A percentile compares a stretch with the other conserved stretches of the same genome.
Conservation (phyloP, 2,329 filamentous ascomycete species). For the Zelopaecilomyces penicillatus region DNA sequence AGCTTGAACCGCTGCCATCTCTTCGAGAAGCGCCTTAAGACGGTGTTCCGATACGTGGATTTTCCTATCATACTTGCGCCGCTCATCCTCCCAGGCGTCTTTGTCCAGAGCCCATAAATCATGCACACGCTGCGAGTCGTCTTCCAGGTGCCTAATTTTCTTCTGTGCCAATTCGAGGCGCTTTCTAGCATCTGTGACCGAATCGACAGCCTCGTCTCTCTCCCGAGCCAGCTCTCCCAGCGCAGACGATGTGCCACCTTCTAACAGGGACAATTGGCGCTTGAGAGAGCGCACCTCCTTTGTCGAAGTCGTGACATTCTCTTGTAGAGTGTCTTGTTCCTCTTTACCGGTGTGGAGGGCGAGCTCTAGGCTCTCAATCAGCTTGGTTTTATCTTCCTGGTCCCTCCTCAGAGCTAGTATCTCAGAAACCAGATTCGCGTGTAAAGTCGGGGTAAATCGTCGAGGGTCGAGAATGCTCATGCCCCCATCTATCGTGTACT, state of each 20-base stretch:
- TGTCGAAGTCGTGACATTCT: constrained; percentile 50
- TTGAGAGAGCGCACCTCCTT: constrained; percentile 77
- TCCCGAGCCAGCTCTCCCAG: constrained; percentile 77
- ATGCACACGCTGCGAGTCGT: constrained; percentile 71
- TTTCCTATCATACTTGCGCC: constrained; percentile 71
- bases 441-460: constrained; percentile 87
- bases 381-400: constrained; percentile 77
- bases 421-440: constrained; percentile 90
- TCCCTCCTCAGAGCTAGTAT: constrained; percentile 82
- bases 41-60: constrained; percentile 85
- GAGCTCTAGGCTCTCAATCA: constrained; percentile 78
- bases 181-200: constrained; percentile 61
- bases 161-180: constrained; percentile 73
- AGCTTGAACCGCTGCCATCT: constrained; percentile 65
- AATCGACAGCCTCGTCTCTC: constrained; percentile 73
- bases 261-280: constrained; percentile 75
- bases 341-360: constrained; percentile 61
- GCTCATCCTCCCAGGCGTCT: constrained; percentile 76
- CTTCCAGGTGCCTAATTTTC: constrained; percentile 69
- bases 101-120: constrained; percentile 78
- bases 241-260: constrained; percentile 80
- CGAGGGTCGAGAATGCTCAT: constrained; percentile 76
- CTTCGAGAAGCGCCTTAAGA: constrained; percentile 74
- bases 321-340: constrained; percentile 65
- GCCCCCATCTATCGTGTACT: constrained; percentile 56